Evolutionary conservation across 768 basidiomycete genomes (phyloP).

Genomic region (Pleurotus giganteus): DNA sequence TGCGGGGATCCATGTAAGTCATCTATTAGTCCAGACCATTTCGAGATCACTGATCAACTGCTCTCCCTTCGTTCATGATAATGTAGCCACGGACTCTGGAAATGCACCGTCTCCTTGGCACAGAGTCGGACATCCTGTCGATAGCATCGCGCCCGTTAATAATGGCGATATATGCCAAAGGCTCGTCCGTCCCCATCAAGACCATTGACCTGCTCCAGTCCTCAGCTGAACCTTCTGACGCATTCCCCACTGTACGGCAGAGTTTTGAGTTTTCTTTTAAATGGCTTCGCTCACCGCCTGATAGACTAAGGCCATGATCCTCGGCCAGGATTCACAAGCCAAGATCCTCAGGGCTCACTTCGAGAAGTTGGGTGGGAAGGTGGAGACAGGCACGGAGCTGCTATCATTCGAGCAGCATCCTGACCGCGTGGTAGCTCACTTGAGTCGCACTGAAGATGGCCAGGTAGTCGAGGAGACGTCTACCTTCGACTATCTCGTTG

Average conservation of each 20-base stretch:
- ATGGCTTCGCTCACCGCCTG: too few species aligned
- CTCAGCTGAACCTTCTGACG: constrained; percentile 15
- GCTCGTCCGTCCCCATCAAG: constrained; percentile 7
- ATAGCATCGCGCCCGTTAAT: not conserved
- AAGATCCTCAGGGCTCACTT: constrained; percentile 28
- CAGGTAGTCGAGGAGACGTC: constrained; percentile 24
- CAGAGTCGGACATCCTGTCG: constrained; percentile 15
- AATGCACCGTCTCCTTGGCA: constrained; percentile 22
- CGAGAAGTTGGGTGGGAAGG: constrained; percentile 19
- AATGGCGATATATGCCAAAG: constrained; percentile 14
- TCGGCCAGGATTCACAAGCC: constrained; percentile 28
- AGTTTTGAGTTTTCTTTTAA: too few species aligned
- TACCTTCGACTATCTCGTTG: constrained; percentile 32
- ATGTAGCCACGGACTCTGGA: constrained; percentile 25
- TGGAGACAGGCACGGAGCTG: constrained; percentile 36
- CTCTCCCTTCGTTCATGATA: not conserved
- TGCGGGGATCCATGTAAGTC: not conserved
- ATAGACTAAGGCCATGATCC: constrained; percentile 17
- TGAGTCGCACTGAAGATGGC: constrained; percentile 21
- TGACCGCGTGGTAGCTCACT: constrained; percentile 26
- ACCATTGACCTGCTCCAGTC: not conserved
- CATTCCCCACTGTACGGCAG: constrained; percentile 18
- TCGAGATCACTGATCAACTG: not conserved
- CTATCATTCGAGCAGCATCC: constrained; percentile 28
- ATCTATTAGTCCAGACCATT: not conserved